Percentiles rank a stretch among this genome's conserved stretches.
Evolutionary conservation across 208 protist species (phyloP).

Genomic region (Endotrypanum monterogeii): DNA sequence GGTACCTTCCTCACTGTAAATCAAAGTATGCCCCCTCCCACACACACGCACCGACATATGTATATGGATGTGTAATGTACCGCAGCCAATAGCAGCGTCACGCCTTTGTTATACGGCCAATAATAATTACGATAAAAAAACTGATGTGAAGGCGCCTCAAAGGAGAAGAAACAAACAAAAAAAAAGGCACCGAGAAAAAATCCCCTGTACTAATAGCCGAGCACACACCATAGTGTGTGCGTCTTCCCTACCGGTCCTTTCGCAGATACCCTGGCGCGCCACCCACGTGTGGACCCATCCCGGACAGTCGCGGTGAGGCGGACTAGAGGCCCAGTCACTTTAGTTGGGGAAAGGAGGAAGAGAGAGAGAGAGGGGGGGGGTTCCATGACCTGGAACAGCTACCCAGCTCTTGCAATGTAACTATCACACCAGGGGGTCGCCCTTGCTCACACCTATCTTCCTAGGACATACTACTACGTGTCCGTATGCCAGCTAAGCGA

Average conservation of each 20-base stretch:
- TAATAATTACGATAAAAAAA: no score
- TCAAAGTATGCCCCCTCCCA: no score
- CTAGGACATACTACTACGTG: neutral
- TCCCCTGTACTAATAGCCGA: neutral
- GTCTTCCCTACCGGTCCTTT: neutral
- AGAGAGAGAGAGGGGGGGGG: no score
- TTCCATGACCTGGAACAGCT: neutral
- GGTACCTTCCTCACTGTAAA: no score
- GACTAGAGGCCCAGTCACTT: neutral
- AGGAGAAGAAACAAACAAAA: neutral
- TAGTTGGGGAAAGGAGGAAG: neutral
- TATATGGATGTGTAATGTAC: no score
- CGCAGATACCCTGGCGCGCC: neutral
- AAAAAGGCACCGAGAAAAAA: neutral
- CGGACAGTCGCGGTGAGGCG: neutral
- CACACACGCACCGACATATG: no score
- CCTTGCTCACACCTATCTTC: neutral
- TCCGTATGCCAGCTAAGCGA: slow-evolving; percentile 17
- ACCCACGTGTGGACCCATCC: neutral
- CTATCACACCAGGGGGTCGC: neutral
- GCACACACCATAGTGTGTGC: neutral
- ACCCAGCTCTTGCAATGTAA: neutral
- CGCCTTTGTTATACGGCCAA: no score
- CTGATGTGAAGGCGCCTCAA: no score
- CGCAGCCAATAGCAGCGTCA: no score